Percentiles rank a stretch among this genome's conserved stretches.
These are phyloP conservation scores for Pyricularia sp. DNA, from an alignment of 2,329 filamentous ascomycete genomes.

Conservation along the genomic window DNA sequence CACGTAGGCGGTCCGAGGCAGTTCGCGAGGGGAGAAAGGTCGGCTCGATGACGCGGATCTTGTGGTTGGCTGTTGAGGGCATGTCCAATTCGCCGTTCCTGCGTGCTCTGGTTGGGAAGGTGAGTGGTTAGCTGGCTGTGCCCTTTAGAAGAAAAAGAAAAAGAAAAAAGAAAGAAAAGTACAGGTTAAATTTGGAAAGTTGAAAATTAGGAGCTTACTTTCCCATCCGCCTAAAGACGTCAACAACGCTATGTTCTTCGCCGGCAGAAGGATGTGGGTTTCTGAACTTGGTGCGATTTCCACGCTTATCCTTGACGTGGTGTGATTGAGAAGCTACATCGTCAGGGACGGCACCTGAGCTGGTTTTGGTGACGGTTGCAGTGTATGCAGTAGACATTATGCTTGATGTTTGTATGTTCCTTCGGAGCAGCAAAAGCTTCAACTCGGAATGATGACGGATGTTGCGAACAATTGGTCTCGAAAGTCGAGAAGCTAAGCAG, in stretches of 20 bases:
- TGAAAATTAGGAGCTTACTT: slow-evolving; percentile 16
- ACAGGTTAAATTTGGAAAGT: no score
- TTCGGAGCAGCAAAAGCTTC: neutral
- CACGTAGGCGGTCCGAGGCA: slow-evolving; percentile 45
- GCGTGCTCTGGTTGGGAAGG: slow-evolving; percentile 15
- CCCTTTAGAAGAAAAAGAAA: neutral
- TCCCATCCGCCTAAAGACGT: slow-evolving; percentile 19
- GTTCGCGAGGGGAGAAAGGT: slow-evolving; percentile 44
- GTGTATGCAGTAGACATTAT: neutral
- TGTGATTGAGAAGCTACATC: slow-evolving; percentile 33
- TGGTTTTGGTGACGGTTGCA: neutral
- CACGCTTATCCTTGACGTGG: slow-evolving; percentile 28
- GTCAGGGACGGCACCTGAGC: slow-evolving; percentile 16
- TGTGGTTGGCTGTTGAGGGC: slow-evolving; percentile 52
- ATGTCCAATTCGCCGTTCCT: slow-evolving; percentile 24
- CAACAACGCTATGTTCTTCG: slow-evolving; percentile 7
- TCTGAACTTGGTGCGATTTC: slow-evolving; percentile 29
- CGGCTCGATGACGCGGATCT: slow-evolving; percentile 54
- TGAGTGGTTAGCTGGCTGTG: slow-evolving; percentile 3
- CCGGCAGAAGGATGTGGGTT: slow-evolving; percentile 36
- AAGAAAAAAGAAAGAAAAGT: neutral
- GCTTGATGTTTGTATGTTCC: neutral
- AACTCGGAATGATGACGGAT: neutral
- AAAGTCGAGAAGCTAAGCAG: neutral
- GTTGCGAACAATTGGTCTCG: neutral